Percentiles rank a stretch among this genome's conserved stretches.
phyloP scores from a whole-genome alignment of 225 moss, liverwort and hornwort genomes.

The Takakia lepidozioides region DNA sequence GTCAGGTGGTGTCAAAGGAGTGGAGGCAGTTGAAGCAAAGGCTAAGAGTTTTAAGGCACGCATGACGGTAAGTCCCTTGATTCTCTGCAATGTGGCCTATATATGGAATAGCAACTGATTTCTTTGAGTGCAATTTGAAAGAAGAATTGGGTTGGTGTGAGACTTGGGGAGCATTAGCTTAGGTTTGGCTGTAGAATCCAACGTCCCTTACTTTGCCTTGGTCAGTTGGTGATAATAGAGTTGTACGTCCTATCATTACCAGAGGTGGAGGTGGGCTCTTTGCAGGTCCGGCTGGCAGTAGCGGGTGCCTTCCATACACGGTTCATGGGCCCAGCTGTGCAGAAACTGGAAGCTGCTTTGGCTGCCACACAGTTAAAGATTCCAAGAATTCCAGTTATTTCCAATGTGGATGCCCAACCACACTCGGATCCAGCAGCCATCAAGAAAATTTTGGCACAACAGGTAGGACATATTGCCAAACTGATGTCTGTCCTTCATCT shows the following conservation, averaged over 20 bases:
- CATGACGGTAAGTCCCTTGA: conserved; percentile 68
- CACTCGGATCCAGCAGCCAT: conserved; percentile 87
- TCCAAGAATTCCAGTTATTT: conserved; percentile 95
- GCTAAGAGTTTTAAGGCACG: conserved; percentile 97
- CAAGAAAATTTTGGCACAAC: conserved; percentile 86
- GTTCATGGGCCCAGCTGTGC: conserved; percentile 95
- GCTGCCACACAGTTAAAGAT: conserved; percentile 63
- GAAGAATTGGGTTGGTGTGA: not conserved
- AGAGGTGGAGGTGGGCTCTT: no score
- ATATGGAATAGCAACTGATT: not conserved
- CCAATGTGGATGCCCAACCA: conserved; percentile 90
- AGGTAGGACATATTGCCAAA: conserved; percentile 24
- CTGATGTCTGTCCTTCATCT: not conserved
- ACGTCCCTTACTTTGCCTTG: no score
- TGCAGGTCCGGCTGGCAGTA: conserved; percentile 83
- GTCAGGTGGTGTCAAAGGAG: conserved; percentile 94
- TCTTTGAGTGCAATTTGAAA: no score
- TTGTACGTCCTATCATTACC: no score
- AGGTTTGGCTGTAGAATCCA: no score
- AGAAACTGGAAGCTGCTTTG: conserved; percentile 77
- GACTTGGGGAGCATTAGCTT: no score
- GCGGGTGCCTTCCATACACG: conserved; percentile 97
- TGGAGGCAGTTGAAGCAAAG: conserved; percentile 85
- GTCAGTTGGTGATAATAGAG: no score
- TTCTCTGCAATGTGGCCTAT: not conserved